phyloP scores from a whole-genome alignment of 495 filamentous ascomycete genomes.

The Aspergillus sclerotioniger region DNA sequence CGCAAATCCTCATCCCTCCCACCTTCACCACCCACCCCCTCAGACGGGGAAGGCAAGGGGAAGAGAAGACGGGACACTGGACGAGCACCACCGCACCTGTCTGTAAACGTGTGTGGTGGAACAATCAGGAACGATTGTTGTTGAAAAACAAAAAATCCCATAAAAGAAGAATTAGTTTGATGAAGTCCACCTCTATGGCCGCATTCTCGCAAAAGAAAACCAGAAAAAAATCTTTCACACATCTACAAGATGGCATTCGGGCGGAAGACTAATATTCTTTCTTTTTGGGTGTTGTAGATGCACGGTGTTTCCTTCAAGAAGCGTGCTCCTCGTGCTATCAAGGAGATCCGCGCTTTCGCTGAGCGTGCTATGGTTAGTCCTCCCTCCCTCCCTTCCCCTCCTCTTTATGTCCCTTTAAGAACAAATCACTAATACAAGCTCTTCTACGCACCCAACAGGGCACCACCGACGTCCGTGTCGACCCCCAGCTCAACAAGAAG shows the following conservation, averaged over 20 bases:
- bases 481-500: slow-evolving; percentile 99
- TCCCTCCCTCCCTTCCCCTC: slow-evolving; percentile 6
- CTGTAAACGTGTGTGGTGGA: slow-evolving; percentile 16
- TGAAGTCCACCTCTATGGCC: slow-evolving; percentile 66
- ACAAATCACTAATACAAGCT: too few species aligned
- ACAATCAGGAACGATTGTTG: slow-evolving; percentile 8
- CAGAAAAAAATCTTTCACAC: background rate
- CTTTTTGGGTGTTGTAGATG: slow-evolving; percentile 57
- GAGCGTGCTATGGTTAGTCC: slow-evolving; percentile 87
- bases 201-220: slow-evolving; percentile 32
- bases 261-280: slow-evolving; percentile 57
- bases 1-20: slow-evolving; percentile 4
- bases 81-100: background rate
- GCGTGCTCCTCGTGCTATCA: slow-evolving; percentile 95
- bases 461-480: slow-evolving; percentile 94
- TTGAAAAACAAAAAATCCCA: slow-evolving; percentile 5
- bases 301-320: slow-evolving; percentile 99
- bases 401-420: background rate
- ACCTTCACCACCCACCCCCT: background rate
- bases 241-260: slow-evolving; percentile 54
- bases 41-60: background rate
- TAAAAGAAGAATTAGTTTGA: slow-evolving; percentile 59
- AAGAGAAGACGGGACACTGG: background rate
- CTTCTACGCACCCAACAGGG: slow-evolving; percentile 54
- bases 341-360: slow-evolving; percentile 96